These are phyloP conservation scores for Ballota nigra DNA, from an alignment of 257 asterid genomes.

Conservation along the genomic window DNA sequence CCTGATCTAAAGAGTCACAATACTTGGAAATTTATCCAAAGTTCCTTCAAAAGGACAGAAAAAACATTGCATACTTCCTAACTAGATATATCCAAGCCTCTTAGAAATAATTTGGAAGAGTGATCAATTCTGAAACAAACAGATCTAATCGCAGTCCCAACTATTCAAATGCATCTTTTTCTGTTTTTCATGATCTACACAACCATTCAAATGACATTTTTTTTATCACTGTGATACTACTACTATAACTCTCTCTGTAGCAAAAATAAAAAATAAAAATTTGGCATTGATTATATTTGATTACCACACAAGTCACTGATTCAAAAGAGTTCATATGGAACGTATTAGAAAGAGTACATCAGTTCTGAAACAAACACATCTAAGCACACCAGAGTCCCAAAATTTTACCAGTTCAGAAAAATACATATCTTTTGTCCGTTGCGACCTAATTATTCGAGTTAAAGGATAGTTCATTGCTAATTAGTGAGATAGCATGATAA, in stretches of 20 bases:
- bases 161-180: background rate
- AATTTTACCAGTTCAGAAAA: conserved; percentile 6
- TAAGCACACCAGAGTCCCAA: background rate
- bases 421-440: background rate
- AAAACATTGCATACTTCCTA: background rate
- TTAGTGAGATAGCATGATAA: background rate
- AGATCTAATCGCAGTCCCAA: background rate
- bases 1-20: background rate
- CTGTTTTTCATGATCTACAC: background rate
- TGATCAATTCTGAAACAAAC: background rate
- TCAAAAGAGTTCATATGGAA: background rate
- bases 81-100: background rate
- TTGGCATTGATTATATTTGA: background rate
- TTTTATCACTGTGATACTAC: background rate
- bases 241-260: background rate
- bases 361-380: background rate
- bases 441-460: background rate
- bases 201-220: background rate
- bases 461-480: background rate
- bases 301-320: background rate
- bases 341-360: background rate
- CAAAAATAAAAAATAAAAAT: background rate
- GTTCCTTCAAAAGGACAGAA: background rate
- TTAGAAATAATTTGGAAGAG: background rate
- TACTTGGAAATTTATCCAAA: background rate